Evolutionary conservation across 1,284 basidiomycete genomes (phyloP).

Genomic region (Anthracocystis panici-leucophaei): DNA sequence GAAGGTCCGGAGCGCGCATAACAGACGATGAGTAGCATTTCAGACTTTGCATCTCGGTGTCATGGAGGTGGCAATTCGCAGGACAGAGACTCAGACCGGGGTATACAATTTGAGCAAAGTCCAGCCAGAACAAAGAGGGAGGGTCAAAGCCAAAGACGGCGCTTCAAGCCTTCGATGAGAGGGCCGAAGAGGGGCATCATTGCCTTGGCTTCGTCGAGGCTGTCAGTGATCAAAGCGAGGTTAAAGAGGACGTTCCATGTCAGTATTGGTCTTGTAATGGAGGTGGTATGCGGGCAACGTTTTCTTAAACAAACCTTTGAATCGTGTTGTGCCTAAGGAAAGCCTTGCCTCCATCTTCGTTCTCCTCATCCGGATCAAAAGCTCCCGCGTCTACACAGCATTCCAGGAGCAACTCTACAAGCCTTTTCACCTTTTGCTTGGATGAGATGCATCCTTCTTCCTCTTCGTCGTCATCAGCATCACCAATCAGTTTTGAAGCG

Average conservation of each 20-base stretch:
- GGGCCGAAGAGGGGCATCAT: slow-evolving; percentile 57
- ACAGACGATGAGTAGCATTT: background rate
- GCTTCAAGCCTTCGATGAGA: slow-evolving; percentile 61
- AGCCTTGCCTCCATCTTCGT: slow-evolving; percentile 1
- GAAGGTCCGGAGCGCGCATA: background rate
- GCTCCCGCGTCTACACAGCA: slow-evolving; percentile 70
- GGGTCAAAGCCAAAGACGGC: slow-evolving; percentile 59
- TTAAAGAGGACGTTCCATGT: background rate
- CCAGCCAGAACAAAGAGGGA: background rate
- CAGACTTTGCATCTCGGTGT: background rate
- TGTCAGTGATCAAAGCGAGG: background rate
- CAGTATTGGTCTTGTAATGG: background rate
- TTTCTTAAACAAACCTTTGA: slow-evolving; percentile 39
- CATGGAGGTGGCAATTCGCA: background rate
- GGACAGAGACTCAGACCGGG: background rate
- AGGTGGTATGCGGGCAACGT: background rate
- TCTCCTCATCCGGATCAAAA: slow-evolving; percentile 31
- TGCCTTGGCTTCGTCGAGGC: slow-evolving; percentile 60
- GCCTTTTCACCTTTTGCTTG: slow-evolving; percentile 83
- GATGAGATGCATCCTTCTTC: slow-evolving; percentile 22
- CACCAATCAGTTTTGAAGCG: background rate
- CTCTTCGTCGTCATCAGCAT: slow-evolving; percentile 16
- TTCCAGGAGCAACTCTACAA: slow-evolving; percentile 83
- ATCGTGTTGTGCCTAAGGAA: slow-evolving; percentile 58
- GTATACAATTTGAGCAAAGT: slow-evolving; percentile 8